Evolutionary conservation across 345 rosid species (phyloP), one percentile per base, ranked within the genome.

Genomic region (Euphorbia pulcherrima): DNA sequence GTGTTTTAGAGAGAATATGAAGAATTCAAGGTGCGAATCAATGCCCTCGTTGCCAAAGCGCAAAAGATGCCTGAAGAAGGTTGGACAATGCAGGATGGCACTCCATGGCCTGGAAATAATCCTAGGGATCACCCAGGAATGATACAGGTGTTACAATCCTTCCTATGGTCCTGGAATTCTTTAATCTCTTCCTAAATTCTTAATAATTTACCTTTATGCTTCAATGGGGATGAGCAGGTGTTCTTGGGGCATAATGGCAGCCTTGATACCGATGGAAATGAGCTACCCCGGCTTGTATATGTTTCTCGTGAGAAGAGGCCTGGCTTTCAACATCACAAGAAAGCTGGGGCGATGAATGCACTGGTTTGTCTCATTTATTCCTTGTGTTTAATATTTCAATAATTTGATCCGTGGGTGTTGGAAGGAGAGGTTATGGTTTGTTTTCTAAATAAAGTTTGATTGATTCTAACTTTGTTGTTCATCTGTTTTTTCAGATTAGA

Each of bases 51-150:
- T 78, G 90, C 90, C 63, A 95, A 95, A 80, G 99, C 99, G 66
- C 99, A 92, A 67, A 95, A 95, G 82, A 74, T 86, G 88, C 99
- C 99, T 37, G 99, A 95, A 86, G 99, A 95, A 86, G 99, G 99
- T 62, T 95, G 99, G 99, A 95, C 99, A 16, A 95, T 95, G 99
- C 97, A 95, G 80, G 99, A 95, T 84, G 99, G 99, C 60, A 95
- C 99, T 72, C 84, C 97, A 5, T 95, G 99, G 99, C 97, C 99
- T 68, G 99, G 99, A 75, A 95, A 95, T 79, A 95, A 95, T 82
- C 77, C 97, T 30, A 84, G 99, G 76, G 99, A 95, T 80, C 99
- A 95, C 78, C 99, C 99, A 39, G 99, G 99, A 83, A 95, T 94
- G 99, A 94, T 90, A 48, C 97, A 87, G 92, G 97, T 86, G 75